These are phyloP conservation scores for Fusarium siculi DNA, from an alignment of 2,329 filamentous ascomycete species.

Conservation along the genomic window DNA sequence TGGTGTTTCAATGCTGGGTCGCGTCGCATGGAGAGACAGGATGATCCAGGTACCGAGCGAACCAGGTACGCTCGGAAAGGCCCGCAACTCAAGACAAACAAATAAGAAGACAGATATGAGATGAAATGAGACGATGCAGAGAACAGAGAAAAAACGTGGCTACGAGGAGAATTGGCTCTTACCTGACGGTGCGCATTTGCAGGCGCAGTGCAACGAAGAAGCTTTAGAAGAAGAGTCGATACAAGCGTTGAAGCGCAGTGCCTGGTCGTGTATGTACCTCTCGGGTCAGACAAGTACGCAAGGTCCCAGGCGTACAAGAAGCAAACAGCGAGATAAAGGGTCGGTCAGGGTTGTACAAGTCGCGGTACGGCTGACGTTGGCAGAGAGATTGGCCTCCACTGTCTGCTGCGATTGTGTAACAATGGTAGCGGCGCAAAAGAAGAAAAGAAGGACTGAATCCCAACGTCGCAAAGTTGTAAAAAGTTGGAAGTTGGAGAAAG, in stretches of 20 bases:
- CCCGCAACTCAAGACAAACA: conserved; percentile 12
- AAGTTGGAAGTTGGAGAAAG: conserved; percentile 31
- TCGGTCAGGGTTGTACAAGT: conserved; percentile 5
- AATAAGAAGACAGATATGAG: not conserved
- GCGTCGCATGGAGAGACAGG: conserved; percentile 36
- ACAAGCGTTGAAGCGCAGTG: conserved; percentile 18
- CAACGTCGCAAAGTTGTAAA: conserved; percentile 10
- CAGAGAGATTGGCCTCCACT: conserved; percentile 2
- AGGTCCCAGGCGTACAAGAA: conserved; percentile 25
- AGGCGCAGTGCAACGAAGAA: conserved; percentile 26
- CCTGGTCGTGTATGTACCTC: conserved; percentile 10
- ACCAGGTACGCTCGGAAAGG: conserved; percentile 35
- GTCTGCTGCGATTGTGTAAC: not conserved
- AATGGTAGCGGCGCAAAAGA: not conserved
- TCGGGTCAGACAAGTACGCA: conserved; percentile 24
- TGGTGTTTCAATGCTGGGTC: conserved; percentile 41
- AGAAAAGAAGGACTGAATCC: not conserved
- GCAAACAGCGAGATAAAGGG: conserved; percentile 24
- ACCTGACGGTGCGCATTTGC: conserved; percentile 35
- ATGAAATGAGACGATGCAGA: conserved; percentile 1
- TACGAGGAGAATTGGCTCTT: conserved; percentile 17
- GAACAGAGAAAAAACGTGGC: not conserved
- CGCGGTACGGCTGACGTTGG: not conserved
- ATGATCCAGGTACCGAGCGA: conserved; percentile 25
- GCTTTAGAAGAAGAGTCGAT: not conserved